Base-by-base conservation (phyloP, 2,329 filamentous ascomycete species). In the Pseudophaeomoniella oleicola region DNA sequence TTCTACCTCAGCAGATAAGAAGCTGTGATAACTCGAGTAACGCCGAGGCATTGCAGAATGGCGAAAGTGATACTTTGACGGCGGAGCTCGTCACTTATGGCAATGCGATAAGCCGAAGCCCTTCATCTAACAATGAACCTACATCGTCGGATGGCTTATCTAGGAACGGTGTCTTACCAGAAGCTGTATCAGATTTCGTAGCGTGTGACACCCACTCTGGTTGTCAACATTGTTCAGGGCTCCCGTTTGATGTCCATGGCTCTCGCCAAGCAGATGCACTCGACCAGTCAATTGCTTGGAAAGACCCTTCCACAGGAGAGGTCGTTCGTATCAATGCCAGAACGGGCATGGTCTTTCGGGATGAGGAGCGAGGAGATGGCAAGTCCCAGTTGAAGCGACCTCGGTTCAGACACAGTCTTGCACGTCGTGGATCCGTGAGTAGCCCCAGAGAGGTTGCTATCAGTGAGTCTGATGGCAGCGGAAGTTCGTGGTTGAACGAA, bases 401-500 rank as follows among this genome's bases (percentile, higher is more conserved):
- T 5, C 30, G 41, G 3, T 37, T 36, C 22, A 38, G 42, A 37
- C 9, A 18, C 13, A 30, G 15, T 15, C 35, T 39, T 14, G 29
- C 44, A 18, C 40, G 37, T 36, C 49, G 44, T 27, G 32, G 38
- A 17, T 15, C 45, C 53, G 9, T 27, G 6, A n/a, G 9, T 9
- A 27, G 22, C 22, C 9, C 22, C n/a, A 6, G 22, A 9, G 9
- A 6, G 22, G 9, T 9, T 6, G 22, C 9, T 9, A 6, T n/a
- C 9, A 6, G n/a, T n/a, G 22, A 27, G 6, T 27, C 22, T 9
- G 9, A n/a, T 6, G n/a, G n/a, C 6, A n/a, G 22, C n/a, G 22
- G 22, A 27, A 27, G n/a, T n/a, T 27, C 22, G 6, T 85, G 79
- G 80, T 57, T 86, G 2, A 61, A 66, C 5, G 58, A 66, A 4